Conservation (phyloP, 441 rosid genomes). For the Lepidium campestre region DNA sequence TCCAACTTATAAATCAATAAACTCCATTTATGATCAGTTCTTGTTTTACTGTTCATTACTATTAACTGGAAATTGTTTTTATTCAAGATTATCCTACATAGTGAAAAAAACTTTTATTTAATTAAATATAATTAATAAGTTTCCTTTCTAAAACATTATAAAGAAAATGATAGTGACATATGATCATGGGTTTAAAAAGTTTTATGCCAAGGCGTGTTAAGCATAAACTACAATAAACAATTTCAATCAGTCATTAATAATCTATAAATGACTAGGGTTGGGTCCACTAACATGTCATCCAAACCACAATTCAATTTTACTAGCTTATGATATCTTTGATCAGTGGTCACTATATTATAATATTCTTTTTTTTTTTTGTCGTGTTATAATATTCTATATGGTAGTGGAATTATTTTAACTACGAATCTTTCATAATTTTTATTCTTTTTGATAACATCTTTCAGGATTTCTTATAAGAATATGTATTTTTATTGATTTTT, state of each 20-base stretch:
- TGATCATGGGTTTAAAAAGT: not conserved
- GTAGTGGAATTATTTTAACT: not conserved
- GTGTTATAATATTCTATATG: not conserved
- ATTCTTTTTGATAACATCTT: not conserved
- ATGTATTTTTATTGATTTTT: too few species aligned
- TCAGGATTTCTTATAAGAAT: too few species aligned
- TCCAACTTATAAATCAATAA: not conserved
- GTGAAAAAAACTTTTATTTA: not conserved
- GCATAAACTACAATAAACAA: too few species aligned
- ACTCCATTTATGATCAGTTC: not conserved
- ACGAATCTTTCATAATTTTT: not conserved
- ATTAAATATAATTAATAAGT: too few species aligned
- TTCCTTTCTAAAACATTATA: too few species aligned
- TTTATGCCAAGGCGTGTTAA: too few species aligned
- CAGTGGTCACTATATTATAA: slow-evolving; percentile 7
- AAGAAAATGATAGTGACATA: not conserved
- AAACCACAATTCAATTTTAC: not conserved
- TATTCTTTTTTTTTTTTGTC: too few species aligned
- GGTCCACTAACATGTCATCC: not conserved
- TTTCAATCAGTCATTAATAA: too few species aligned
- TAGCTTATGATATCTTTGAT: not conserved
- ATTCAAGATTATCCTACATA: not conserved
- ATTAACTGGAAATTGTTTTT: not conserved
- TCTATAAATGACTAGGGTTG: not conserved
- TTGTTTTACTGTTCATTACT: not conserved